A percentile compares a stretch with the other conserved stretches of the same genome.
Evolutionary conservation across 75 land plant species (phyloP).

Genomic region (Picea glauca): DNA sequence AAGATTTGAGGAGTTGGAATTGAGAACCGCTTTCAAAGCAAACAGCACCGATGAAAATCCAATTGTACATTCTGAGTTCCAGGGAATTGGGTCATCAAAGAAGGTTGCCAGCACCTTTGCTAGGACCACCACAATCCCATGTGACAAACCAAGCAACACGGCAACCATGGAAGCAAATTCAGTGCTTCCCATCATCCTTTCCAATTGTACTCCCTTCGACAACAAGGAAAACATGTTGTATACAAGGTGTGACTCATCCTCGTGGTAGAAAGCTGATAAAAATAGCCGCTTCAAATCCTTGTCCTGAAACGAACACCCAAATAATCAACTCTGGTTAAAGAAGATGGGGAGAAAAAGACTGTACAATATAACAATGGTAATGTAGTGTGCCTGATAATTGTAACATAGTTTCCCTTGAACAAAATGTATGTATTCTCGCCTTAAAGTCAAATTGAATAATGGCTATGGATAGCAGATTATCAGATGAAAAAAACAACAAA

Average conservation of each 20-base stretch:
- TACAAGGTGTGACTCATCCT: conserved; percentile 73
- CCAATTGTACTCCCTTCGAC: conserved; percentile 92
- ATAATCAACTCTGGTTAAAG: too few species aligned
- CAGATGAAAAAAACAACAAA: too few species aligned
- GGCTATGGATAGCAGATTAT: too few species aligned
- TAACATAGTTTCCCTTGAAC: not conserved
- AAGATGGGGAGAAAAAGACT: not conserved
- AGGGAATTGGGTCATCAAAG: conserved; percentile 47
- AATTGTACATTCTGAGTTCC: conserved; percentile 58
- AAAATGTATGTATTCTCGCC: too few species aligned
- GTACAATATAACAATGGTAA: not conserved
- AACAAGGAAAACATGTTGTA: conserved; percentile 90
- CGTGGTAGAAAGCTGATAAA: conserved; percentile 80
- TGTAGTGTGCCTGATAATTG: too few species aligned
- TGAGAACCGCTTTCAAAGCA: conserved; percentile 82
- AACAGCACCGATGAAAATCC: conserved; percentile 90
- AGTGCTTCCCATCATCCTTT: conserved; percentile 69
- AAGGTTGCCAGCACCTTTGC: conserved; percentile 43
- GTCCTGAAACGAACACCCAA: conserved; percentile 31
- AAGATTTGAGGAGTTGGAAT: conserved; percentile 42
- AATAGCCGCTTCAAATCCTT: conserved; percentile 69
- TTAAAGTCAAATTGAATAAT: too few species aligned
- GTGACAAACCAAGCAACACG: conserved; percentile 67
- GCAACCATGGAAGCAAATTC: conserved; percentile 79
- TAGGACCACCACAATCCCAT: conserved; percentile 60